Base-by-base conservation (phyloP, 2,329 filamentous ascomycete genomes). In the Kalmusia sp. region DNA sequence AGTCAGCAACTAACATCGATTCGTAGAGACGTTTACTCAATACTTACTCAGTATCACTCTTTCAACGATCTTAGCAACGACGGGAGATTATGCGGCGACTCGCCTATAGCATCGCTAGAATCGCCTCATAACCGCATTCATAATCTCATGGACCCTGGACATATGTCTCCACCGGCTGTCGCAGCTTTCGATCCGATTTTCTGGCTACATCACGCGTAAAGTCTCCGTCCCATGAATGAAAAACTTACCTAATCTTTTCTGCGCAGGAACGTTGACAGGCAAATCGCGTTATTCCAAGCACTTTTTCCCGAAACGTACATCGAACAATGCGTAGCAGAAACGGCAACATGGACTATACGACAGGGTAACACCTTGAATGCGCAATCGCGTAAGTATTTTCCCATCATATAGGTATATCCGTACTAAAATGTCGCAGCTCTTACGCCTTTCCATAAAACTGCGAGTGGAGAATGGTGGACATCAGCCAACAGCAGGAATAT, bases 201-300 rank as follows among this genome's bases (percentile, higher is more conserved):
- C 33, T 61, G 58, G 58, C 30, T 61, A 92, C 65, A 90, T 89
- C 1, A 78, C 90, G 24, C 59, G 45, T 57, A 41, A 19, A 51
- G 35, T 6, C 30, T 4, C 3, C 15, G 15, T 21, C 2, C 25
- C 14, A 17, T 17, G 4, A 8, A 3, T 17, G 4, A 37, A 17
- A 17, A 5, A 37, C 4, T 15, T 37, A 37, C 15, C 12, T 37
- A 15, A 19, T 8, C 22, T 22, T n/a, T 28, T 5, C 7, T 7
- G 19, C 25, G 6, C 27, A 57, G 43, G 2, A 63, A 61, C 21
- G 52, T 64, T 3, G 59, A 64, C 40, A 47, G 62, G 14, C 44
- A 57, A n/a, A 91, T 92, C 72, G 84, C 89, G 34, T 81, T 93
- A 59, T 93, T 88, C 87, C 89, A 93, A 74, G 78, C 82, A 1